Evolutionary conservation across 2,329 filamentous ascomycete species (phyloP).

Genomic region (Verticillium alfalfae): DNA sequence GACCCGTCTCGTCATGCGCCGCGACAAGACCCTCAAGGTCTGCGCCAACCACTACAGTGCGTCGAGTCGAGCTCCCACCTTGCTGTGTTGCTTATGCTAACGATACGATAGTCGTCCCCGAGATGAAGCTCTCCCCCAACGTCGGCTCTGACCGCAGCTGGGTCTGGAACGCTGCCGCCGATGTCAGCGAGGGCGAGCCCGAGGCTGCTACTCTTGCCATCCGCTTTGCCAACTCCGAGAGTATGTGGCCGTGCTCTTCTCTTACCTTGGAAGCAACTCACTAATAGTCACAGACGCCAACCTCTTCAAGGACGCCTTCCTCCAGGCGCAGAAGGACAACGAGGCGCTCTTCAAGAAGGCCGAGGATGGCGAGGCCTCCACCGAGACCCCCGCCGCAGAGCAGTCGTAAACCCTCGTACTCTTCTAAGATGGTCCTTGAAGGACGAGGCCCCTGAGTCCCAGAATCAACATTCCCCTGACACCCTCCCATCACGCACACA

Average conservation of each 20-base stretch:
- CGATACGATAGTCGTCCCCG: constrained; percentile 69
- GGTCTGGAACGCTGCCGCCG: constrained; percentile 98
- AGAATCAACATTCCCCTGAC: neutral
- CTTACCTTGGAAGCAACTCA: neutral
- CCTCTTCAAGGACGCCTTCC: constrained; percentile 93
- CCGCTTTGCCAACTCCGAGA: constrained; percentile 95
- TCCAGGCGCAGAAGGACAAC: constrained; percentile 96
- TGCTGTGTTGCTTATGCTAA: neutral
- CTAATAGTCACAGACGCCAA: constrained; percentile 71
- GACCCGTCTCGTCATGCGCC: constrained; percentile 95
- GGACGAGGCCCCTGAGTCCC: neutral
- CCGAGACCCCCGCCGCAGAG: constrained; percentile 14
- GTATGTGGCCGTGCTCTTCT: constrained; percentile 46
- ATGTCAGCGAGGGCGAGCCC: constrained; percentile 96
- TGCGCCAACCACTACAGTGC: constrained; percentile 99
- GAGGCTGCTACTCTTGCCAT: constrained; percentile 96
- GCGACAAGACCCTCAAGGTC: constrained; percentile 99
- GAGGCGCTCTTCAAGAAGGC: constrained; percentile 70
- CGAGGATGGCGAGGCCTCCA: constrained; percentile 19
- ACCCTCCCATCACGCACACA: neutral
- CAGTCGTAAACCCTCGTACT: neutral
- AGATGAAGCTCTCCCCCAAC: constrained; percentile 98
- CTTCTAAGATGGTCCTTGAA: neutral
- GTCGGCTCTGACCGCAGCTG: constrained; percentile 97
- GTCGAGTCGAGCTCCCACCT: constrained; percentile 24